phyloP scores from a whole-genome alignment of 2,329 filamentous ascomycete genomes.

The Didymella keratinophila region DNA sequence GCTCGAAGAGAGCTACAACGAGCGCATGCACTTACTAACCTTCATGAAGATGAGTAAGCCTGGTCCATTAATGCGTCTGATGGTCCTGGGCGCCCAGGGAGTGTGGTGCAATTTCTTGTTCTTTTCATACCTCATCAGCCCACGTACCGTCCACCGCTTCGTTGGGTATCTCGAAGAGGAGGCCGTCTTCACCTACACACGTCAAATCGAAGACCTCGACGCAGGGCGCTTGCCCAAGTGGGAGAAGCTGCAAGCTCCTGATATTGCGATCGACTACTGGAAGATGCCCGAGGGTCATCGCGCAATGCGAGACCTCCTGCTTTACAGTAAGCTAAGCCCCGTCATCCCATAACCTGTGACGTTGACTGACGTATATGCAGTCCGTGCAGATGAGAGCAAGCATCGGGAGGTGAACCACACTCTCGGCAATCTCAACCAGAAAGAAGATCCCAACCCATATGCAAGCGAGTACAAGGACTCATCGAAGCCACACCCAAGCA shows the following conservation, averaged over 20 bases:
- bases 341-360: neutral
- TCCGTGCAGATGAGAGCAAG: slow-evolving; percentile 52
- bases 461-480: slow-evolving; percentile 80
- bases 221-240: slow-evolving; percentile 83
- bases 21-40: slow-evolving; percentile 90
- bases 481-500: slow-evolving; percentile 71
- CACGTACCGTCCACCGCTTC: slow-evolving; percentile 90
- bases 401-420: slow-evolving; percentile 97
- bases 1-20: slow-evolving; percentile 89
- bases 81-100: slow-evolving; percentile 89
- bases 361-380: slow-evolving; percentile 22
- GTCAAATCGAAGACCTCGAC: slow-evolving; percentile 87
- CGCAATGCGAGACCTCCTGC: slow-evolving; percentile 84
- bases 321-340: slow-evolving; percentile 72
- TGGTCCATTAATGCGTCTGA: slow-evolving; percentile 87
- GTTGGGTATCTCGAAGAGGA: slow-evolving; percentile 98
- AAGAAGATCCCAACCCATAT: slow-evolving; percentile 90
- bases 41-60: slow-evolving; percentile 92
- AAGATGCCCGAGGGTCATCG: slow-evolving; percentile 85
- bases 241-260: slow-evolving; percentile 79
- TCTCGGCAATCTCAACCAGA: slow-evolving; percentile 84
- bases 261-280: slow-evolving; percentile 93
- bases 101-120: slow-evolving; percentile 98
- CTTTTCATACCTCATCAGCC: slow-evolving; percentile 83
- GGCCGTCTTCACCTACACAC: slow-evolving; percentile 93